phyloP scores from a whole-genome alignment of 768 basidiomycete species.

The Boletus rubropictus region DNA sequence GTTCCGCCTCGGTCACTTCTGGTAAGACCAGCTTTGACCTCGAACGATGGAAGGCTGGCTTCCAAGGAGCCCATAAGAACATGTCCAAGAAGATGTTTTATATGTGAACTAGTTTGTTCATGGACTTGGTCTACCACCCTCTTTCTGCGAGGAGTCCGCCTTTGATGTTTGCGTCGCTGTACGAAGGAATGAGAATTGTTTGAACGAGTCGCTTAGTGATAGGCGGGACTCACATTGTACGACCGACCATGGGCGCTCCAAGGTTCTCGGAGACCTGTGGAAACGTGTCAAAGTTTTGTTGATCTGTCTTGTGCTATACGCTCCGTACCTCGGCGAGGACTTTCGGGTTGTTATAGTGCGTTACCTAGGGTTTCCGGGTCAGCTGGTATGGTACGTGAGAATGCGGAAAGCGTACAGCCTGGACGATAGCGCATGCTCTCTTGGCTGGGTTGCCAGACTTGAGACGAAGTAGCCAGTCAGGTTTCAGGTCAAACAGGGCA shows the following conservation, averaged over 20 bases:
- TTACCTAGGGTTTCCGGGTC: constrained; percentile 46
- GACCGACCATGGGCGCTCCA: constrained; percentile 89
- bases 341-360: constrained; percentile 93
- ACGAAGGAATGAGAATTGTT: constrained; percentile 1
- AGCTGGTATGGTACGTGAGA: background rate
- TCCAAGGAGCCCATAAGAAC: constrained; percentile 26
- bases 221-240: constrained; percentile 63
- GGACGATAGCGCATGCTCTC: constrained; percentile 91
- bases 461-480: constrained; percentile 1
- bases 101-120: constrained; percentile 23
- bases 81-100: constrained; percentile 31
- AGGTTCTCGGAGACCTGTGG: constrained; percentile 71
- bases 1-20: constrained; percentile 33
- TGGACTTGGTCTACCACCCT: constrained; percentile 47
- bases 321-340: constrained; percentile 73
- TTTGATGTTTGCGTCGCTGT: constrained; percentile 58
- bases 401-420: constrained; percentile 57
- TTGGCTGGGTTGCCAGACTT: constrained; percentile 92
- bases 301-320: background rate
- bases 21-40: constrained; percentile 24
- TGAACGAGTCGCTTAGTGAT: background rate
- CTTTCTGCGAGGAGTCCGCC: constrained; percentile 67
- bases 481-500: background rate
- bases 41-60: constrained; percentile 31
- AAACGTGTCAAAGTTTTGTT: background rate